Evolutionary conservation across 768 basidiomycete species (phyloP), one percentile per base, ranked within the genome.

Genomic region (Pleurotus sapidus): DNA sequence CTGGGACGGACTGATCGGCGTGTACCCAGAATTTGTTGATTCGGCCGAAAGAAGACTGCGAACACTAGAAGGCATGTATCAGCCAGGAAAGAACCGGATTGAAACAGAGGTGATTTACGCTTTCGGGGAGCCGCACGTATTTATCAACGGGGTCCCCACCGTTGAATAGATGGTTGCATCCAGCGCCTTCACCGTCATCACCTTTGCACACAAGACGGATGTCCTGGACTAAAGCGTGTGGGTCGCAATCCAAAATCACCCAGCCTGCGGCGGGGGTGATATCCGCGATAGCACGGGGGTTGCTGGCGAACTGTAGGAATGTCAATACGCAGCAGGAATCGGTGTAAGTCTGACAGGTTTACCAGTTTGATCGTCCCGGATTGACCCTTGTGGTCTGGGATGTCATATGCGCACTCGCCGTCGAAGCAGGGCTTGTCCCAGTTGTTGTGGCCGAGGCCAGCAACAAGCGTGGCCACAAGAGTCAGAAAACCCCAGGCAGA

Each of bases 81-180:
- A 7, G 27, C 27, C 20, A 20, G 3, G 8, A 30, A 30, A 7
- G 4, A 7, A 7, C 1, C 27, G 1, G 8, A 30, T 30, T 30
- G 27, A 30, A 30, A 6, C 3, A 6, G 8, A 30, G 5, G 27
- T 46, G 15, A 71, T 76, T 49, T 54, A 84, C 83, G 51, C 68
- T 70, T 61, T 83, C 74, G 4, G 84, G 83, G 5, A 85, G 64
- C n/a, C 82, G 74, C 27, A 84, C 81, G 18, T 84, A 65, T 59
- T 79, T 83, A 57, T 74, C 77, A 17, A 71, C 76, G 0, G 79
- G 72, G 18, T 75, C 74, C 37, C 63, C 64, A 34, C 68, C 64
- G 38, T 62, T 58, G 59, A 70, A 77, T 9, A 82, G 65, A 55
- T 78, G 78, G 23, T 67, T 65, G 64, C 80, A 82, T 15, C 47